phyloP scores from a whole-genome alignment of 2,329 filamentous ascomycete genomes.

The Neurospora crassa region DNA sequence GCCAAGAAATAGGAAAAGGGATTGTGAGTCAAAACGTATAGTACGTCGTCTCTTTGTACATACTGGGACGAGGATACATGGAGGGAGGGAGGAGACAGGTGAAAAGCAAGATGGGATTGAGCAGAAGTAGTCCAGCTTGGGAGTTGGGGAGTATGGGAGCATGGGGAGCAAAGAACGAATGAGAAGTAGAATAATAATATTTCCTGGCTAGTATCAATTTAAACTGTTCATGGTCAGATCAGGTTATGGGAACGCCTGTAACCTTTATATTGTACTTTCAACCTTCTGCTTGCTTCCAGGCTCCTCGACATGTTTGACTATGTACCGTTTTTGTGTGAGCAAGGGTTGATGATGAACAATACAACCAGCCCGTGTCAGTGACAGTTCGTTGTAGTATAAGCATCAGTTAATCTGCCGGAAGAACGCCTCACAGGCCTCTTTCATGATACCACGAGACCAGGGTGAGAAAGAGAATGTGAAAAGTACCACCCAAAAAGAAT shows the following conservation, averaged over 20 bases:
- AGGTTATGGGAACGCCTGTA: background rate
- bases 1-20: background rate
- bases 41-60: background rate
- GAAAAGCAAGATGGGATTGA: background rate
- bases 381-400: too few relatives aligned
- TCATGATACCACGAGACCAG: too few relatives aligned
- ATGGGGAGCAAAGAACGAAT: background rate
- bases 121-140: background rate
- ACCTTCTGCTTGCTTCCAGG: background rate
- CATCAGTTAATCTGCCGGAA: too few relatives aligned
- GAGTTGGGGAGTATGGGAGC: background rate
- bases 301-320: too few relatives aligned
- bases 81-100: background rate
- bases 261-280: background rate
- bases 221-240: background rate
- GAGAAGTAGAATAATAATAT: background rate
- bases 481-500: background rate
- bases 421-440: too few relatives aligned
- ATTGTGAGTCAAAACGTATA: too few relatives aligned
- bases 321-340: too few relatives aligned
- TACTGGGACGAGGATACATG: background rate
- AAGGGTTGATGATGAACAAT: too few relatives aligned
- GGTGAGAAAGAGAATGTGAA: too few relatives aligned
- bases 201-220: background rate
- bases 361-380: too few relatives aligned